Evolutionary conservation across 2,329 filamentous ascomycete genomes (phyloP).

Genomic region (Tolypocladium ophioglossoides): DNA sequence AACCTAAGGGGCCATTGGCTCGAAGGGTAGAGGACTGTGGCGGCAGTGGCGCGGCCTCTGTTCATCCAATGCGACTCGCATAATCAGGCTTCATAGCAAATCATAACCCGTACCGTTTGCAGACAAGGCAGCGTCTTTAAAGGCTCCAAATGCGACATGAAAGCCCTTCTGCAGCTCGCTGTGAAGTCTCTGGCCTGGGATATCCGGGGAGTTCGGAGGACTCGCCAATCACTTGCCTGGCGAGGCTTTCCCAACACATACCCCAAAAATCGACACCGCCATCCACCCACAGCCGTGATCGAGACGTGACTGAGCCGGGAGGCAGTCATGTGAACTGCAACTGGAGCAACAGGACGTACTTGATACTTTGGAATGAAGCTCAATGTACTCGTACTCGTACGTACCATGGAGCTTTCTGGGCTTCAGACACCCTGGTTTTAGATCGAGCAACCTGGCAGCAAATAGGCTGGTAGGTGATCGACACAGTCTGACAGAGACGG

Average conservation of each 20-base stretch:
- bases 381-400: too few relatives aligned
- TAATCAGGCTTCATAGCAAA: background rate
- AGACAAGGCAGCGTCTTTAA: background rate
- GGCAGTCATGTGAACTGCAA: too few relatives aligned
- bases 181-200: too few relatives aligned
- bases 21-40: background rate
- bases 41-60: background rate
- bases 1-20: background rate
- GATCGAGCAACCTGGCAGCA: background rate
- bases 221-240: too few relatives aligned
- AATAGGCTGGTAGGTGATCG: background rate
- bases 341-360: too few relatives aligned
- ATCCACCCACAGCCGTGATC: background rate
- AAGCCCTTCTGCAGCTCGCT: background rate
- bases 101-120: background rate
- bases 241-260: too few relatives aligned
- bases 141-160: background rate
- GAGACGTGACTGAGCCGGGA: background rate
- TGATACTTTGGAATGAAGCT: background rate
- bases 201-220: background rate
- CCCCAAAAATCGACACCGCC: too few relatives aligned
- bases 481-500: background rate
- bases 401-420: background rate
- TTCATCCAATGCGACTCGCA: background rate
- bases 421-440: background rate